Percentiles rank a stretch among this genome's conserved stretches.
Evolutionary conservation across 2,329 filamentous ascomycete species (phyloP).

Genomic region (Stylonectria norvegica): DNA sequence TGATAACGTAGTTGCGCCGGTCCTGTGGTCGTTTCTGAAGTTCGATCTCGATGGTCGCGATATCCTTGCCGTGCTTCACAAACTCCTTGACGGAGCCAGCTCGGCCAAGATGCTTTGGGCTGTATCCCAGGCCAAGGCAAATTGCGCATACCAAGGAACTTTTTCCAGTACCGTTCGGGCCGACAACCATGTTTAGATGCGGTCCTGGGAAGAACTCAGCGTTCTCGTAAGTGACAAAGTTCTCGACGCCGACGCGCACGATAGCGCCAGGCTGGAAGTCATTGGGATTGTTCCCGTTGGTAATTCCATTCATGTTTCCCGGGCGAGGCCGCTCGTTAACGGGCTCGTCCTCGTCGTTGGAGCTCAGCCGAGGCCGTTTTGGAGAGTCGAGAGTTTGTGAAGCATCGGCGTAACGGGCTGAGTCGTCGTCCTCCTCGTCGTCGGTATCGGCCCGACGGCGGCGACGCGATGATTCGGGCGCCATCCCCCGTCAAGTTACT

Average conservation of each 20-base stretch:
- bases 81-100: slow-evolving; percentile 84
- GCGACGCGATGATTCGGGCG: slow-evolving; percentile 34
- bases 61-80: slow-evolving; percentile 80
- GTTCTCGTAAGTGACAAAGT: slow-evolving; percentile 93
- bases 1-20: slow-evolving; percentile 67
- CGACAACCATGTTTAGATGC: slow-evolving; percentile 96
- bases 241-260: slow-evolving; percentile 75
- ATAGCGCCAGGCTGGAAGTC: slow-evolving; percentile 75
- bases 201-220: slow-evolving; percentile 90
- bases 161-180: slow-evolving; percentile 97
- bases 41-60: slow-evolving; percentile 86
- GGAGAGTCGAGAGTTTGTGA: slow-evolving; percentile 28
- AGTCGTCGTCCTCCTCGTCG: slow-evolving; percentile 36
- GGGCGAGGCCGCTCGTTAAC: slow-evolving; percentile 12
- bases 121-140: slow-evolving; percentile 85
- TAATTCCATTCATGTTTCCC: slow-evolving; percentile 11
- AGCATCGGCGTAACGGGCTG: slow-evolving; percentile 17
- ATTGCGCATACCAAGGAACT: slow-evolving; percentile 97
- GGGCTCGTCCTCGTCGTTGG: slow-evolving; percentile 6
- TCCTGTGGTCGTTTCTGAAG: slow-evolving; percentile 63
- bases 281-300: slow-evolving; percentile 22
- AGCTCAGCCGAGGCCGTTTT: slow-evolving; percentile 39
- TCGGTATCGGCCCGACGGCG: slow-evolving; percentile 43
- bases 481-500: slow-evolving; percentile 22
- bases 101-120: slow-evolving; percentile 76